Conservation (phyloP, 305 asterid genomes). For the Fraxinus baroniana region DNA sequence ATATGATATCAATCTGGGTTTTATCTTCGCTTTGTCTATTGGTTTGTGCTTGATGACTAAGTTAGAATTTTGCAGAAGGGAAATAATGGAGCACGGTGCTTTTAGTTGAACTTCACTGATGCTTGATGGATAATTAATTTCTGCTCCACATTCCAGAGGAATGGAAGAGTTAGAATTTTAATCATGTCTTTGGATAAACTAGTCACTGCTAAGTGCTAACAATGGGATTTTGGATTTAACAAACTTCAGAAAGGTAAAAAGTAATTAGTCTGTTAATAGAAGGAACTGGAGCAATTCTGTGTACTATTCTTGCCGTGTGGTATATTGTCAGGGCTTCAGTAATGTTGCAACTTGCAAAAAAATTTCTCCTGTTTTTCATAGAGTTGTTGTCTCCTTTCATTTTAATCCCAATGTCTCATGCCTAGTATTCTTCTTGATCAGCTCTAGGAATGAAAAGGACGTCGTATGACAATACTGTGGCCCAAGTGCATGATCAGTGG, state of each 20-base stretch:
- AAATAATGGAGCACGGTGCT: neutral
- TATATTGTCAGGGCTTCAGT: neutral
- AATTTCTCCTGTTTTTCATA: neutral
- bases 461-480: slow-evolving; percentile 28
- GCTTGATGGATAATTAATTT: neutral
- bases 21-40: neutral
- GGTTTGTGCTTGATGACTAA: neutral
- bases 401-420: neutral
- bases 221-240: neutral
- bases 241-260: neutral
- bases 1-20: neutral
- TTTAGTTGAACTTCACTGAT: neutral
- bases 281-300: neutral
- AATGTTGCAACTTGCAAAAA: neutral
- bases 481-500: slow-evolving; percentile 43
- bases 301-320: neutral
- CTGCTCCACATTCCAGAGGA: neutral
- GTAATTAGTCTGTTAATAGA: neutral
- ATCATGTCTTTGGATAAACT: neutral
- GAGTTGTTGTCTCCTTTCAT: neutral
- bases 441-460: slow-evolving; percentile 37
- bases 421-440: slow-evolving; percentile 4
- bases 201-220: neutral
- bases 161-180: neutral
- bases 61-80: neutral